These are phyloP conservation scores for Vicia sativa DNA, from an alignment of 306 rosid species.

Conservation along the genomic window DNA sequence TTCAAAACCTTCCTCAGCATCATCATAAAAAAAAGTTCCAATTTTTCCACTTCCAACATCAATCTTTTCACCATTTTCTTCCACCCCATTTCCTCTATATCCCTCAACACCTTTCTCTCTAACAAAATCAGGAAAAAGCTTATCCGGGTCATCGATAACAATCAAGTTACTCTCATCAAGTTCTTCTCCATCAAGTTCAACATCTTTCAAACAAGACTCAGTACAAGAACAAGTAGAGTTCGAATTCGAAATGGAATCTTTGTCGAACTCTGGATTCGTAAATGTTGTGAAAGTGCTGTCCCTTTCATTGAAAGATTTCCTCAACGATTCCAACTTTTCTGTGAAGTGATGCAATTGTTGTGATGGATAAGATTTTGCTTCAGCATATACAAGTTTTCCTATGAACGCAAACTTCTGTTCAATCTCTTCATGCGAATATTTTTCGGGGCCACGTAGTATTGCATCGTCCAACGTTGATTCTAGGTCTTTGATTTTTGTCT, in stretches of 20 bases:
- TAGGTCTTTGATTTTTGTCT: slow-evolving; percentile 48
- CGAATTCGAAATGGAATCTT: background rate
- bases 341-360: slow-evolving; percentile 39
- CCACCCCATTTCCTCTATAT: slow-evolving; percentile 17
- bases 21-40: slow-evolving; percentile 26
- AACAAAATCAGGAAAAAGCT: background rate
- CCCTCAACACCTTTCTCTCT: slow-evolving; percentile 38
- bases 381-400: slow-evolving; percentile 44
- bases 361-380: slow-evolving; percentile 33
- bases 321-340: slow-evolving; percentile 26
- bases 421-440: slow-evolving; percentile 30
- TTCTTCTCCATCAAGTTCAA: slow-evolving; percentile 28
- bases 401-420: slow-evolving; percentile 44
- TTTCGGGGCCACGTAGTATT: slow-evolving; percentile 26
- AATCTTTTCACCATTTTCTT: background rate
- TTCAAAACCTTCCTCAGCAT: slow-evolving; percentile 30
- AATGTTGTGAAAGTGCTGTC: slow-evolving; percentile 16
- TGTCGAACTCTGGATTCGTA: slow-evolving; percentile 12
- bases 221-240: slow-evolving; percentile 51
- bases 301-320: slow-evolving; percentile 31
- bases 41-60: slow-evolving; percentile 10
- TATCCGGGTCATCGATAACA: slow-evolving; percentile 35
- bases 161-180: slow-evolving; percentile 1
- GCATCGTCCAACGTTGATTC: slow-evolving; percentile 27
- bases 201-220: slow-evolving; percentile 49